Evolutionary conservation across 2,329 filamentous ascomycete genomes (phyloP).

Genomic region (Fusarium subglutinans): DNA sequence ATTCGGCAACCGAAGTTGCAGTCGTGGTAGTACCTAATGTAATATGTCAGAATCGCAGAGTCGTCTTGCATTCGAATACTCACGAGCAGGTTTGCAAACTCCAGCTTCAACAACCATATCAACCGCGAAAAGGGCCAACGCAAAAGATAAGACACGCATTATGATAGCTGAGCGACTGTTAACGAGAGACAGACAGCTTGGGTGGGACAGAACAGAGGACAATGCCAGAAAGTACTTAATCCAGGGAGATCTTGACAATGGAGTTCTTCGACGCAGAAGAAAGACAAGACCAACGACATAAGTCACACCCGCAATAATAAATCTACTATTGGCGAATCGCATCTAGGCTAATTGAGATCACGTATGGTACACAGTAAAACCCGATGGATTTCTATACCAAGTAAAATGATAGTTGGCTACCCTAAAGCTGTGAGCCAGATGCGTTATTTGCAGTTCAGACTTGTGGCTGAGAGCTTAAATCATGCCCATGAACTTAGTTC

Average conservation of each 20-base stretch:
- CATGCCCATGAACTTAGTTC: not conserved
- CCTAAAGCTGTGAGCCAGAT: not conserved
- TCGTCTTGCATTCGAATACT: not conserved
- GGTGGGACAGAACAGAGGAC: not conserved
- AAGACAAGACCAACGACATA: no score
- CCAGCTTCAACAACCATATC: not conserved
- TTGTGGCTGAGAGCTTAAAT: not conserved
- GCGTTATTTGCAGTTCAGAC: not conserved
- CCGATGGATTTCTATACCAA: not conserved
- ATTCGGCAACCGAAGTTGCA: not conserved
- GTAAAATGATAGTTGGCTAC: not conserved
- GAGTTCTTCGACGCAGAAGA: accelerated
- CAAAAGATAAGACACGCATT: not conserved
- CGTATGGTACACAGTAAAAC: accelerated
- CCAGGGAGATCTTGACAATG: accelerated
- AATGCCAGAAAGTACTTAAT: accelerated
- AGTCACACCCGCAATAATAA: accelerated
- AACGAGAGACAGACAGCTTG: slow-evolving; percentile 6
- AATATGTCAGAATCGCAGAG: not conserved
- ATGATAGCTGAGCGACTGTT: not conserved
- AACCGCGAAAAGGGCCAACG: not conserved
- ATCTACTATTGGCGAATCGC: accelerated
- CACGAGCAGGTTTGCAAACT: not conserved
- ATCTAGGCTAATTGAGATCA: no score
- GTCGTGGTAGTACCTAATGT: not conserved